Percentiles rank a stretch among this genome's conserved stretches.
Conservation (phyloP, 1,139 yeast species). For the Casaregolazyma suthepensis region DNA sequence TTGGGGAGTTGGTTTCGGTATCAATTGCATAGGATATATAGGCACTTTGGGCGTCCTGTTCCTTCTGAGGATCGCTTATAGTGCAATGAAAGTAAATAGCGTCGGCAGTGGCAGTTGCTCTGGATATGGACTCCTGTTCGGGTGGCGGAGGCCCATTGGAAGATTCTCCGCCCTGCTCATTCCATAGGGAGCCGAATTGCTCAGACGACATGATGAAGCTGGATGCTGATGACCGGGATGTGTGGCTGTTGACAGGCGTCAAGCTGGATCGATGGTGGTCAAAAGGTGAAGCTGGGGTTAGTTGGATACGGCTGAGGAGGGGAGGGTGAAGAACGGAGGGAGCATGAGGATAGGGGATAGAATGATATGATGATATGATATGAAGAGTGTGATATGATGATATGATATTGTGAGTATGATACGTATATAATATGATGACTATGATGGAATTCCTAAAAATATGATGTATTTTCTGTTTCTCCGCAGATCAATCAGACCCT, state of each 20-base stretch:
- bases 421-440: no score
- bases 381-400: neutral
- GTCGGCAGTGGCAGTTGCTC: constrained; percentile 1
- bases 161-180: constrained; percentile 4
- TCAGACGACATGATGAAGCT: constrained; percentile 1
- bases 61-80: constrained; percentile 73
- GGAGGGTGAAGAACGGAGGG: neutral
- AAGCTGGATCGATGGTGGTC: neutral
- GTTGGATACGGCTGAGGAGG: neutral
- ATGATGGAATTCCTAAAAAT: no score
- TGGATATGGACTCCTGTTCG: neutral
- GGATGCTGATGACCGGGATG: neutral
- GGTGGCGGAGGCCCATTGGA: constrained; percentile 6
- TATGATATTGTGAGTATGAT: no score
- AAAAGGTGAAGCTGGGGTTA: neutral
- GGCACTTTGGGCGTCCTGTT: constrained; percentile 73
- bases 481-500: no score
- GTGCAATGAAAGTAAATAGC: constrained; percentile 25
- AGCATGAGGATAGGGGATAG: neutral
- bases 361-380: no score
- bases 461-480: no score
- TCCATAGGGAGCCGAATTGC: constrained; percentile 1
- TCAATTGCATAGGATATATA: constrained; percentile 75
- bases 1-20: constrained; percentile 48
- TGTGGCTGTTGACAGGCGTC: neutral